Evolutionary conservation across 371 early-diverging fungal species (phyloP), one percentile per base, ranked within the genome.

Genomic region (Zychaea mexicana): DNA sequence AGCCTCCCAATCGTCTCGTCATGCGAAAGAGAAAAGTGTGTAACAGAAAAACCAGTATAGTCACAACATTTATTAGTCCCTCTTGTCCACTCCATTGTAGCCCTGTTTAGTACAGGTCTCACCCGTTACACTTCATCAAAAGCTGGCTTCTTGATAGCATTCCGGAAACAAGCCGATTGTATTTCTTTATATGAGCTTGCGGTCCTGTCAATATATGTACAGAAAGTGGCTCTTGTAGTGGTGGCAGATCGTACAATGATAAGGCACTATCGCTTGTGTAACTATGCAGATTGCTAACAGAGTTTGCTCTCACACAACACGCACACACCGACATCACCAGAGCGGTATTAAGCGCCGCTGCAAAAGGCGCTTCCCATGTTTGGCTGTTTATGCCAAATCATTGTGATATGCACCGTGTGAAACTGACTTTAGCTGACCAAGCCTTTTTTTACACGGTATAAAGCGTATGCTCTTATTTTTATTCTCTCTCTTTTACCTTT

Each of bases 371-470:
- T 49, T 49, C 24, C 49, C 26, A 49, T 49, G 7, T 49, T 49
- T 49, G 21, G 19, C 8, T 19, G n/a, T 49, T 49, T 24, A 49
- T 49, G 49, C 49, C 6, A 49, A 13, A 9, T 49, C 10, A 12
- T 49, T 49, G 26, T 49, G 49, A 49, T 49, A 49, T 24, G 15
- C 42, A 49, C 24, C 49, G 49, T 49, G 49, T 49, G 49, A 49
- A 49, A 49, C 49, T 49, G 15, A 10, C 8, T 8, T 36, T 36
- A 36, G 36, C 15, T 10, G 36, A 36, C 1, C 36, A 10, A 15
- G 33, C 8, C 12, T 12, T 33, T 33, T 33, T 33, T 33, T 33
- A 33, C 5, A 8, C 12, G 12, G n/a, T 45, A 45, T 45, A 45
- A 45, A 45, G 5, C 49, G n/a, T 24, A 17, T 49, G 2, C 56